Base-by-base conservation (phyloP, 129 eudicot species). In the Centaurea solstitialis region DNA sequence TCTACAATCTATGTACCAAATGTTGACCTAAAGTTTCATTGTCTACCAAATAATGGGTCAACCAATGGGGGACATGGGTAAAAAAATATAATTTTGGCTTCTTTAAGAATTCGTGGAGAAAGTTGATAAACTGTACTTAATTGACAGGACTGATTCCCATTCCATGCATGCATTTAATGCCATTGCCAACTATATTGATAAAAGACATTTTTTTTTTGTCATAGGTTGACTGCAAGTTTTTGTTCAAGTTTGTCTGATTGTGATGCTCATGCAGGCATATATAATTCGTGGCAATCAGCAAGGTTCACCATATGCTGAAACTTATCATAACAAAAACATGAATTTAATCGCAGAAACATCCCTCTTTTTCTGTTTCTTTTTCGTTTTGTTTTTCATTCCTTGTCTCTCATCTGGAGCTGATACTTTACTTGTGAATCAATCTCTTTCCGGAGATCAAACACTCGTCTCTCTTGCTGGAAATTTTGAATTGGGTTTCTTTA, bases 401-500 rank as follows among this genome's bases (percentile, higher is more conserved):
- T 41, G 50, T 76, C 62, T 78, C 20, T 75, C 45, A 73, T 72
- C 17, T 74, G 92, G 80, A 76, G 82, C 74, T 68, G 90, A 86
- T 82, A 83, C 80, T 59, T 77, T 86, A 17, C 69, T 80, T 41
- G 77, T 77, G 77, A 83, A 86, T 12, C 68, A 74, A 11, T 78
- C 92, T 64, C 81, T 88, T 10, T 80, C 87, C 17, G 89, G 89
- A 47, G 67, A 83, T 24, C 68, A 83, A 23, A 88, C 87, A 53
- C 38, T 88, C n/a, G 69, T 84, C 79, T 88, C 89, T 45, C 40
- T 81, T 26, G 77, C 45, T 21, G 88, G 72, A 28, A 74, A 59
- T 71, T 88, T 80, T 72, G 79, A n/a, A 53, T 69, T 89, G 21
- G 90, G 92, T 13, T 89, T 89, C 85, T 89, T 86, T 47, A 81